Evolutionary conservation across 2,329 filamentous ascomycete genomes (phyloP).

Genomic region (Ilyonectria destructans): DNA sequence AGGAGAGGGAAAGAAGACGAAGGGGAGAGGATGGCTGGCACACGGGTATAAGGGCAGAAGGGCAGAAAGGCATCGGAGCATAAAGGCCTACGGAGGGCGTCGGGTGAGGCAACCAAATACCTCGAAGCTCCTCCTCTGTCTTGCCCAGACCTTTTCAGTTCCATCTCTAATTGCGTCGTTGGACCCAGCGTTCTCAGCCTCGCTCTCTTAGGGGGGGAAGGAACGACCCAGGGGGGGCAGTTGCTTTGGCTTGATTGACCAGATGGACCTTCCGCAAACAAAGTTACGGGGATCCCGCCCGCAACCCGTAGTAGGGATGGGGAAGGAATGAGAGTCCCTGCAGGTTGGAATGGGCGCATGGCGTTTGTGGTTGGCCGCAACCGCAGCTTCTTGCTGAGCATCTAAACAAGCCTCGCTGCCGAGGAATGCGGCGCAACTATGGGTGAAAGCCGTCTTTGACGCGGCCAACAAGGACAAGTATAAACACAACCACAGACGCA

Average conservation of each 20-base stretch:
- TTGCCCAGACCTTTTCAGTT: background rate
- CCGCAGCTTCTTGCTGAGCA: background rate
- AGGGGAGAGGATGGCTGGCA: constrained; percentile 9
- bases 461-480: no score
- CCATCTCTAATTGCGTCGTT: background rate
- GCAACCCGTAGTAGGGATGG: background rate
- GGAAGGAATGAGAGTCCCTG: background rate
- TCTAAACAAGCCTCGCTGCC: background rate
- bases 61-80: background rate
- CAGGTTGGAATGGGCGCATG: background rate
- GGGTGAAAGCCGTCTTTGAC: background rate
- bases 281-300: background rate
- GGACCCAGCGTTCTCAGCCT: background rate
- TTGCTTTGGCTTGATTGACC: background rate
- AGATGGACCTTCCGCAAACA: background rate
- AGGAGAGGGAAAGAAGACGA: constrained; percentile 8
- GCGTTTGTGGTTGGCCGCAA: background rate
- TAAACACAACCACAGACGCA: background rate
- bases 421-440: background rate
- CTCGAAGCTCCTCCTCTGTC: background rate
- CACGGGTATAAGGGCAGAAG: constrained; percentile 6
- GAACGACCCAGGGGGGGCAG: background rate
- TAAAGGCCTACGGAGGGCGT: background rate
- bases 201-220: background rate
- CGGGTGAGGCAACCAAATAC: constrained; percentile 5